Evolutionary conservation across 345 rosid genomes (phyloP).

Genomic region (Brassica incana): DNA sequence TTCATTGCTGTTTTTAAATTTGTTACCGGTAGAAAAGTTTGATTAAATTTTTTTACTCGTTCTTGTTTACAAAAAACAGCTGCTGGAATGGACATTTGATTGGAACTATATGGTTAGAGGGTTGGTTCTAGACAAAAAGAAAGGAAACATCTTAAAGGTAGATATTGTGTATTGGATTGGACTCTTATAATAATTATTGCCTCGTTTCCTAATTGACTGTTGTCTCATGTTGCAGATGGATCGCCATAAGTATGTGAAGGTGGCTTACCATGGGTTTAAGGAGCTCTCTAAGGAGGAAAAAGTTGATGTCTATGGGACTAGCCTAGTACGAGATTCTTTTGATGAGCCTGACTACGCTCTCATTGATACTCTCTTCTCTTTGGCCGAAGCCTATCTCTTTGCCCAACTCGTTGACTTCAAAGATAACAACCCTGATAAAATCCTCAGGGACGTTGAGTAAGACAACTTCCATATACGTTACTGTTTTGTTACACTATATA

Average conservation of each 20-base stretch:
- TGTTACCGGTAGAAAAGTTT: not conserved
- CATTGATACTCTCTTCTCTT: constrained; percentile 89
- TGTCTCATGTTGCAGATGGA: constrained; percentile 67
- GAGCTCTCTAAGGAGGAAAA: constrained; percentile 94
- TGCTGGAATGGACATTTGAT: constrained; percentile 82
- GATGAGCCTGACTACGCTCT: constrained; percentile 98
- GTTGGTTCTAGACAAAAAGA: constrained; percentile 91
- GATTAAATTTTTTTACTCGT: not conserved
- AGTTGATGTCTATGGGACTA: constrained; percentile 78
- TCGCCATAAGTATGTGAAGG: constrained; percentile 94
- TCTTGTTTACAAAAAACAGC: constrained; percentile 38
- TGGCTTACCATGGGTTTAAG: constrained; percentile 94
- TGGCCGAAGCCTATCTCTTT: constrained; percentile 95
- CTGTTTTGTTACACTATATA: not conserved
- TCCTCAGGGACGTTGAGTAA: constrained; percentile 67
- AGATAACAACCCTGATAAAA: constrained; percentile 75
- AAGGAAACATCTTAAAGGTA: constrained; percentile 97
- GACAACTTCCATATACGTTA: constrained; percentile 28
- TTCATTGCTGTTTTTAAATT: not conserved
- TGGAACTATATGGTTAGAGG: constrained; percentile 98
- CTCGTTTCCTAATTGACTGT: constrained; percentile 13
- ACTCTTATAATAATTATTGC: not conserved
- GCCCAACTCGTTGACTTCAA: constrained; percentile 93
- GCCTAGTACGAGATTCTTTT: constrained; percentile 80
- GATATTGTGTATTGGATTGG: not conserved